phyloP scores from a whole-genome alignment of 768 basidiomycete species.

The Lactarius sp. region DNA sequence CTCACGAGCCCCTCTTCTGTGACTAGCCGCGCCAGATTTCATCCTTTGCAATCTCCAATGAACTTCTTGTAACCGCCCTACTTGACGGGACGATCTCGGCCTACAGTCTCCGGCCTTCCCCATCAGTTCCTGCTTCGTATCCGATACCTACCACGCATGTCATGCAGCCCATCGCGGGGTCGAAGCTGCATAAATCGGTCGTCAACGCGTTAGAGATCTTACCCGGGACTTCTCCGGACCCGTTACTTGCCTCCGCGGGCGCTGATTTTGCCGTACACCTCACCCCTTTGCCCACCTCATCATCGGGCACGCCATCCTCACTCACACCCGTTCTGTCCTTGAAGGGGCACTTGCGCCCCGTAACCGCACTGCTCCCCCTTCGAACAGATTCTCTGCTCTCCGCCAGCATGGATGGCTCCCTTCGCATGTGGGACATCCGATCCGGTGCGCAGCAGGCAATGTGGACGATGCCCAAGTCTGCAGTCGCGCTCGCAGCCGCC shows the following conservation, averaged over 20 bases:
- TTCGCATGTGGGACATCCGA: conserved; percentile 23
- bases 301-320: neutral
- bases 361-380: conserved; percentile 19
- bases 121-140: conserved; percentile 4
- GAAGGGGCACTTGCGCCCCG: conserved; percentile 18
- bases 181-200: conserved; percentile 21
- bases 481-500: neutral
- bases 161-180: conserved; percentile 8
- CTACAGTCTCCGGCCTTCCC: conserved; percentile 13
- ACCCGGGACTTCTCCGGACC: neutral
- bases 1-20: neutral
- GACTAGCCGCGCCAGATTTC: conserved; percentile 23
- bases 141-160: conserved; percentile 5
- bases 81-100: conserved; percentile 24
- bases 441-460: conserved; percentile 12
- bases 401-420: conserved; percentile 17
- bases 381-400: conserved; percentile 17
- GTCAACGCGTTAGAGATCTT: conserved; percentile 24
- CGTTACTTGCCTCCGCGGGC: conserved; percentile 23
- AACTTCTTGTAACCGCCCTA: conserved; percentile 20
- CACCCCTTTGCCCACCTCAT: conserved; percentile 14
- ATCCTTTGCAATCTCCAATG: conserved; percentile 20
- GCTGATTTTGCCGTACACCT: conserved; percentile 22
- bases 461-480: conserved; percentile 15
- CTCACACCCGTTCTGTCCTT: conserved; percentile 17